Evolutionary conservation across 1,139 yeast genomes (phyloP).

Genomic region (Kurtzmaniella quercitrusa): DNA sequence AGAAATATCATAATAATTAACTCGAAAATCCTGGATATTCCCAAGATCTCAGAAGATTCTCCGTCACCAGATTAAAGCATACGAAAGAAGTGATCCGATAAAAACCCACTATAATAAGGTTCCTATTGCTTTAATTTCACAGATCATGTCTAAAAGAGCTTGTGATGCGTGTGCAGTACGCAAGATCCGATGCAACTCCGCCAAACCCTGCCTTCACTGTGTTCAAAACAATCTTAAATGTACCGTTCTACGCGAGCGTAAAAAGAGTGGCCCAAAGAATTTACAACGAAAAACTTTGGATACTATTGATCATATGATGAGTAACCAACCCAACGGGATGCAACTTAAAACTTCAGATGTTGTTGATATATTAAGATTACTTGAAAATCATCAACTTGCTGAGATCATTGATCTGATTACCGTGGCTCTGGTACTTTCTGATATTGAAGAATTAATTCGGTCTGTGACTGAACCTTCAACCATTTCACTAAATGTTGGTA

Average conservation of each 20-base stretch:
- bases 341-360: not conserved
- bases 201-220: slow-evolving; percentile 40
- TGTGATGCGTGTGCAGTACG: slow-evolving; percentile 46
- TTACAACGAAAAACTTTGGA: slow-evolving; percentile 36
- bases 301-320: slow-evolving; percentile 25
- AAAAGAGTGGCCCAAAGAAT: slow-evolving; percentile 43
- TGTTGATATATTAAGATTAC: not conserved
- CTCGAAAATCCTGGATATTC: no score
- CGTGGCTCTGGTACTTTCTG: not conserved
- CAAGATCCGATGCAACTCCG: slow-evolving; percentile 38
- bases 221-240: slow-evolving; percentile 32
- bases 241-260: slow-evolving; percentile 34
- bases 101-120: no score
- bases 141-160: slow-evolving; percentile 17
- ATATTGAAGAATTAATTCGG: not conserved
- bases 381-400: not conserved
- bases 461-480: not conserved
- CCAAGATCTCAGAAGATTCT: no score
- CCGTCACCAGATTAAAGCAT: no score
- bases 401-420: not conserved
- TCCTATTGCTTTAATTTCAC: no score
- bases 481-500: not conserved
- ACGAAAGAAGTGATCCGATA: no score
- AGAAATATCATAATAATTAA: no score
- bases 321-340: not conserved